phyloP scores from a whole-genome alignment of 257 asterid genomes.

The Knoxia roxburghii region DNA sequence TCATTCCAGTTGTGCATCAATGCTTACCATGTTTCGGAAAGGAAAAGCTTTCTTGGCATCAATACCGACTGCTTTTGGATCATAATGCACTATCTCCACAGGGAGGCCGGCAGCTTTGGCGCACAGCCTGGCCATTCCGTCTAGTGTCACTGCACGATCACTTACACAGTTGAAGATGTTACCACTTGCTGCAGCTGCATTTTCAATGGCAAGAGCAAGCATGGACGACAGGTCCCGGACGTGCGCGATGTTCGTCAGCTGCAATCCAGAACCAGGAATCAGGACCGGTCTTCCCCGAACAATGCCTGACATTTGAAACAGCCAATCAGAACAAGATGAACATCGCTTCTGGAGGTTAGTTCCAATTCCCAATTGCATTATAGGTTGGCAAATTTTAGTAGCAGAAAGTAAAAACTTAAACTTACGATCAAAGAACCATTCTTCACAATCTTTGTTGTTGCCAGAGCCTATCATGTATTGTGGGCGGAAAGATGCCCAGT shows the following conservation, averaged over 20 bases:
- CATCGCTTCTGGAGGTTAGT: not conserved
- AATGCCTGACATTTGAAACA: conserved; percentile 44
- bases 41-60: conserved; percentile 97
- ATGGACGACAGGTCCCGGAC: conserved; percentile 86
- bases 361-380: not conserved
- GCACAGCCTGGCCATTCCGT: conserved; percentile 83
- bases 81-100: conserved; percentile 81
- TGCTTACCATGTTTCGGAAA: conserved; percentile 82
- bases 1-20: not conserved
- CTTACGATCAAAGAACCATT: conserved; percentile 98
- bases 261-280: conserved; percentile 93
- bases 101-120: conserved; percentile 77
- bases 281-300: conserved; percentile 76
- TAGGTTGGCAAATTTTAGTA: too few species aligned
- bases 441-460: conserved; percentile 95
- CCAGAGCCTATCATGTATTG: conserved; percentile 98
- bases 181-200: conserved; percentile 62
- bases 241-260: conserved; percentile 79
- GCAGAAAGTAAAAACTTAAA: not conserved
- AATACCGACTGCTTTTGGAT: conserved; percentile 74
- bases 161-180: conserved; percentile 81
- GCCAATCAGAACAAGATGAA: not conserved
- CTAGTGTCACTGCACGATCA: conserved; percentile 90
- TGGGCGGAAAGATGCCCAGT: conserved; percentile 86
- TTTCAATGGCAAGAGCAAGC: conserved; percentile 69